Percentiles rank a stretch among this genome's conserved stretches.
Evolutionary conservation across 176 grass and related monocot genomes (phyloP).

Genomic region (Saccharum spontaneum): DNA sequence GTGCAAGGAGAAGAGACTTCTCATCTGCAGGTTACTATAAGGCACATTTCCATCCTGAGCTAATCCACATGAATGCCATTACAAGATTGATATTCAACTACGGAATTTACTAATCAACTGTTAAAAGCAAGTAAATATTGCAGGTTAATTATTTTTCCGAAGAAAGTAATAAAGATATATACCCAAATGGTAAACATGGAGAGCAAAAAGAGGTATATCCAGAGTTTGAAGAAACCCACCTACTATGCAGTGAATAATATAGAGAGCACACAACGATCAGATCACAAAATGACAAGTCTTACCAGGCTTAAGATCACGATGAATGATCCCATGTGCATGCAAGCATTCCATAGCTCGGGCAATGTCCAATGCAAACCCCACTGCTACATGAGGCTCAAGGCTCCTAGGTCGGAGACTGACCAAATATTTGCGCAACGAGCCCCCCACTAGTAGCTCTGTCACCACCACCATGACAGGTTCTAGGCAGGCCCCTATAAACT

Average conservation of each 20-base stretch:
- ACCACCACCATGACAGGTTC: conserved; percentile 96
- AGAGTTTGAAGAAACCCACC: conserved; percentile 9
- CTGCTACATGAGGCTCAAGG: conserved; percentile 75
- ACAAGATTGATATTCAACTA: neutral
- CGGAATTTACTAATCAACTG: neutral
- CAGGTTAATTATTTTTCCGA: neutral
- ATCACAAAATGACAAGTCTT: conserved; percentile 21
- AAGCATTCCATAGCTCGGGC: conserved; percentile 93
- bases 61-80: neutral
- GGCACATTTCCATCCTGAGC: neutral
- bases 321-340: conserved; percentile 97
- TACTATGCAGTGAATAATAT: conserved; percentile 5
- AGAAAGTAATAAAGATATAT: neutral
- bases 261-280: neutral
- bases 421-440: conserved; percentile 81
- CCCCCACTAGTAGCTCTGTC: conserved; percentile 85
- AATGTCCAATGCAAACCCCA: conserved; percentile 85
- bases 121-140: neutral
- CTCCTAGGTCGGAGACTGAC: conserved; percentile 77
- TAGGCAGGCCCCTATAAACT: conserved; percentile 95
- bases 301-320: conserved; percentile 98
- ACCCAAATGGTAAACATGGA: neutral
- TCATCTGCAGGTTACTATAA: neutral
- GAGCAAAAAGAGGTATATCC: neutral
- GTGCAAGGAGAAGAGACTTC: neutral